Base-by-base conservation (phyloP, 306 rosid species). In the Cucumis melo region DNA sequence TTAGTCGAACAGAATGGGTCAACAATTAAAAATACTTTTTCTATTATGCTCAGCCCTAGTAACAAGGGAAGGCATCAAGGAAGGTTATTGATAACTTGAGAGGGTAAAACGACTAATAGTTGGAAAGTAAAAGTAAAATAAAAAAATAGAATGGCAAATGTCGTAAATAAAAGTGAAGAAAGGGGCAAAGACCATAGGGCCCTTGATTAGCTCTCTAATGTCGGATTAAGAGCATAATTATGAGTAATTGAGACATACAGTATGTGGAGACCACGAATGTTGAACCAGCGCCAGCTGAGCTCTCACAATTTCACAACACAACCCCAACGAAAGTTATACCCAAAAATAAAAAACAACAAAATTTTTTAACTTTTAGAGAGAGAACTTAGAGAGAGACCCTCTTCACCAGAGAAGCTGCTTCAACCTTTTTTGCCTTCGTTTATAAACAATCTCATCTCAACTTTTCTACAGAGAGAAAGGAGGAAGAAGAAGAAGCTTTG, bases 241-340 rank as follows among this genome's bases (percentile, higher is more conserved):
- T 87, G 56, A 78, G 57, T 64, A 64, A 38, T 36, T 64, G 72
- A 38, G 72, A 36, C 72, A n/a, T 12, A 62, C 29, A 64, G 82
- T 81, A 77, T 78, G 85, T 76, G 97, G 89, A 90, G 79, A 82
- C 81, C 97, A 86, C 94, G 92, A 86, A 80, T 77, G 86, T 77
- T 83, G 73, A 76, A 63, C 62, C 29, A 86, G 82, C 39, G 83
- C 39, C 50, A 75, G 73, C 85, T 74, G 56, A 51, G 20, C 81
- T 36, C 82, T 73, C 89, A 83, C 89, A 82, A 85, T 75, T 38
- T 58, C n/a, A n/a, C n/a, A n/a, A n/a, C 73, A 81, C 86, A 74
- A 57, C 46, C 29, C 50, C 29, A 36, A 65, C 16, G 12, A 6
- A 12, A 23, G 0, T 10, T 24, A 59, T 24, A 23, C 64, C 36